These are phyloP conservation scores for Microsporum audouinii DNA, from an alignment of 2,329 filamentous ascomycete species.

Conservation along the genomic window DNA sequence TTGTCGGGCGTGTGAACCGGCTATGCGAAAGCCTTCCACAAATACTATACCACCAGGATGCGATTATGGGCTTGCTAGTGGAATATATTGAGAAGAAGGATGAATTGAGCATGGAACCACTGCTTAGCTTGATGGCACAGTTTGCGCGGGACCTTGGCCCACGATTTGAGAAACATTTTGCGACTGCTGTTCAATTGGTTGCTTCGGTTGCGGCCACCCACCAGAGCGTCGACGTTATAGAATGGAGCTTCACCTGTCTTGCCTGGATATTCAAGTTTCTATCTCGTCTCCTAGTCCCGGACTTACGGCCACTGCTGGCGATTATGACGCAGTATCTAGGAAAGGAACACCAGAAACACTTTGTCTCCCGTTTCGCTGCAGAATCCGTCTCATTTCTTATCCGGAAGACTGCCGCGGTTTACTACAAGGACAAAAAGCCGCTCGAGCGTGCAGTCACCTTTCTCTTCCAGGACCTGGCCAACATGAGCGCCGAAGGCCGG, in stretches of 20 bases:
- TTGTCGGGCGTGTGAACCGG: conserved; percentile 61
- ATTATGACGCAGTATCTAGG: conserved; percentile 76
- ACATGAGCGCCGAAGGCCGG: conserved; percentile 22
- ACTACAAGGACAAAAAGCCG: conserved; percentile 58
- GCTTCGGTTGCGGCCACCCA: conserved; percentile 66
- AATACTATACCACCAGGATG: conserved; percentile 78
- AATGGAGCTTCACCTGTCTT: conserved; percentile 91
- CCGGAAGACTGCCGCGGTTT: conserved; percentile 70
- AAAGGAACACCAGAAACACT: conserved; percentile 66
- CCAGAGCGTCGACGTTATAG: conserved; percentile 75
- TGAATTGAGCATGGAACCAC: conserved; percentile 67
- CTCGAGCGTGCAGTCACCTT: conserved; percentile 61
- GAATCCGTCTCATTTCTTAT: conserved; percentile 91
- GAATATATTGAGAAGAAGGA: conserved; percentile 68
- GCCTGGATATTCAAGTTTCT: conserved; percentile 97
- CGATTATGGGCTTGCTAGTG: conserved; percentile 67
- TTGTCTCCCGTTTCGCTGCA: conserved; percentile 84
- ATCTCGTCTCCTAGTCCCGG: conserved; percentile 71
- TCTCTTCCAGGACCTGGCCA: conserved; percentile 55
- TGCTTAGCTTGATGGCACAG: conserved; percentile 77
- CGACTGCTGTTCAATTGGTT: conserved; percentile 61
- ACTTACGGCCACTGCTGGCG: conserved; percentile 72
- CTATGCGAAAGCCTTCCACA: conserved; percentile 84
- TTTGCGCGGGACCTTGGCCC: conserved; percentile 88
- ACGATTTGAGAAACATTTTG: conserved; percentile 81